A percentile compares a stretch with the other conserved stretches of the same genome.
phyloP scores from a whole-genome alignment of 2,329 filamentous ascomycete genomes.

The Sarocladium brachiariae region DNA sequence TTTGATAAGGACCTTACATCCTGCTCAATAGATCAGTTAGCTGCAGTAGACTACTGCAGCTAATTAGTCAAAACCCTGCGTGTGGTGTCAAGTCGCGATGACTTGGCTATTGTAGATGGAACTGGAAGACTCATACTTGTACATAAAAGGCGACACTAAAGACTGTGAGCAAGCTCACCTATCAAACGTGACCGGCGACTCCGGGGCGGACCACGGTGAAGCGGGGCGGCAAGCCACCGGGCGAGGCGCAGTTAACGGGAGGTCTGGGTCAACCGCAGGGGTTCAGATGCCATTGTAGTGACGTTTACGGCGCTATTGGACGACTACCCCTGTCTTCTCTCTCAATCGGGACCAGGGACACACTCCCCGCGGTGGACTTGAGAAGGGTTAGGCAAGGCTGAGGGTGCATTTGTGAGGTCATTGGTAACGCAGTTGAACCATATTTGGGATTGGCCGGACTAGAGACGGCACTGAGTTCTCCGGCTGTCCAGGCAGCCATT shows the following conservation, averaged over 20 bases:
- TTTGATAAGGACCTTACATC: no score
- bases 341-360: not conserved
- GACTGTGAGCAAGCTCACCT: not conserved
- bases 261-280: conserved; percentile 1
- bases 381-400: conserved; percentile 4
- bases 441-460: not conserved
- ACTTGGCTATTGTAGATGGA: not conserved
- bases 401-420: conserved; percentile 8
- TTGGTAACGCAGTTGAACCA: not conserved
- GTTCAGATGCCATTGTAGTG: not conserved
- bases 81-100: not conserved
- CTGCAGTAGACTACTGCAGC: conserved; percentile 1
- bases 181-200: conserved; percentile 11
- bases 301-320: not conserved
- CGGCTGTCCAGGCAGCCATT: conserved; percentile 4
- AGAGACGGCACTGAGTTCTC: not conserved
- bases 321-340: not conserved
- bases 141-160: not conserved
- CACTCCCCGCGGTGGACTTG: not conserved
- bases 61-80: not conserved
- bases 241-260: conserved; percentile 22
- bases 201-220: conserved; percentile 13
- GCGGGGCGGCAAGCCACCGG: conserved; percentile 21
- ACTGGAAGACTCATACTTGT: no score
- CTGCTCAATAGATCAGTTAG: not conserved